Base-by-base conservation (phyloP, 2,329 filamentous ascomycete genomes). In the Zopfia rhizophila region DNA sequence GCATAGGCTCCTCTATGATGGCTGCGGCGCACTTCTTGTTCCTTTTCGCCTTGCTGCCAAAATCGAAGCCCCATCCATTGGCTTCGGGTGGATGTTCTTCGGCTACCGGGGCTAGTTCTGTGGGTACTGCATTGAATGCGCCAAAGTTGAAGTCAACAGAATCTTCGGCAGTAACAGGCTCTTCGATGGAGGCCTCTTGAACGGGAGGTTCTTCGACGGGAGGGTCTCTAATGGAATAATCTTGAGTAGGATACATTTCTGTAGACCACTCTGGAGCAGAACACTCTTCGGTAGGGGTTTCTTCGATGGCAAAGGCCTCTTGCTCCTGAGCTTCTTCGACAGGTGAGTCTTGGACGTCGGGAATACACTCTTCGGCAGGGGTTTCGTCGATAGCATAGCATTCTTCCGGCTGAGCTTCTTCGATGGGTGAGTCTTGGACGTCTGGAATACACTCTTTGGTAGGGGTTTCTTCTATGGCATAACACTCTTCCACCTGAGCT, bases 21-120 rank as follows among this genome's bases (percentile, higher is more conserved):
- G n/a, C n/a, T n/a, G n/a, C n/a, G n/a, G n/a, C 24, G 6, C 14
- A 5, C 38, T 41, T 37, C 30, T 43, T 43, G 21, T 37, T 37
- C 33, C 23, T 33, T 12, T 33, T 33, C 17, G 29, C 16, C 8
- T 31, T 31, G 11, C 7, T 32, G 22, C 38, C 12, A 25, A n/a
- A n/a, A n/a, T n/a, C n/a, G n/a, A n/a, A n/a, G n/a, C n/a, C n/a
- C n/a, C n/a, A n/a, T n/a, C n/a, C n/a, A n/a, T n/a, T n/a, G n/a
- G n/a, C n/a, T n/a, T n/a, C n/a, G n/a, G n/a, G n/a, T n/a, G n/a
- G n/a, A n/a, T n/a, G n/a, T n/a, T n/a, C n/a, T n/a, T n/a, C n/a
- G n/a, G n/a, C n/a, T n/a, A n/a, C n/a, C n/a, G n/a, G n/a, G n/a
- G n/a, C n/a, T n/a, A n/a, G n/a, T n/a, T n/a, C n/a, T n/a, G n/a